Base-by-base conservation (phyloP, 768 basidiomycete species). In the Tylopilus balloui region DNA sequence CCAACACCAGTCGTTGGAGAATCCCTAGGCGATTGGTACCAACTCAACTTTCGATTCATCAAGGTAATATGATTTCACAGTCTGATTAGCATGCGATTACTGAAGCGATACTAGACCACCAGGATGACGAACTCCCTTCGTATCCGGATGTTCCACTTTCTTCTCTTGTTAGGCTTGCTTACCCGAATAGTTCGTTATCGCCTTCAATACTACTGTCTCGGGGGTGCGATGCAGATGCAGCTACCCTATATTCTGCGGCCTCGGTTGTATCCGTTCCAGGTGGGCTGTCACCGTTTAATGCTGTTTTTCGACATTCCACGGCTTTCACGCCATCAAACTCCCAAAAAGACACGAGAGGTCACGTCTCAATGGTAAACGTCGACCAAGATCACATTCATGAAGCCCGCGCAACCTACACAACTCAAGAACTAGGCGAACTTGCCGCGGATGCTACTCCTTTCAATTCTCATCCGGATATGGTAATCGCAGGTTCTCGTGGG, bases 161-260 rank as follows among this genome's bases (percentile, higher is more conserved):
- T 56, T 81, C 79, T 58, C 77, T 90, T 29, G 73, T 92, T 23
- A 76, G 77, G 39, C 76, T 92, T 8, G 73, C 81, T 13, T 86
- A 84, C 12, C 80, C 86, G 6, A 79, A 85, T 57, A 80, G 82
- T 50, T 71, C 80, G 1, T 84, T 80, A 60, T 68, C 77, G 0
- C 70, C 75, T 2, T 65, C 71, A 12, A 54, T 60, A 29, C 48
- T 58, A 28, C 34, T 51, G 36, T 47, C 64, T 35, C 71, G 76
- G 28, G 70, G 72, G 12, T 75, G 76, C 17, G 90, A 92, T 65
- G 75, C 85, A 1, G 91, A 93, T 44, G 85, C 89, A 10, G 86
- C 88, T 15, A 91, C 89, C 4, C 73, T 92, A 6, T 92, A 92
- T 65, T 88, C 88, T n/a, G 88, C 88, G 0, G 88, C 87, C 6